Evolutionary conservation across 305 asterid species (phyloP).

Genomic region (Solanum hybrid): DNA sequence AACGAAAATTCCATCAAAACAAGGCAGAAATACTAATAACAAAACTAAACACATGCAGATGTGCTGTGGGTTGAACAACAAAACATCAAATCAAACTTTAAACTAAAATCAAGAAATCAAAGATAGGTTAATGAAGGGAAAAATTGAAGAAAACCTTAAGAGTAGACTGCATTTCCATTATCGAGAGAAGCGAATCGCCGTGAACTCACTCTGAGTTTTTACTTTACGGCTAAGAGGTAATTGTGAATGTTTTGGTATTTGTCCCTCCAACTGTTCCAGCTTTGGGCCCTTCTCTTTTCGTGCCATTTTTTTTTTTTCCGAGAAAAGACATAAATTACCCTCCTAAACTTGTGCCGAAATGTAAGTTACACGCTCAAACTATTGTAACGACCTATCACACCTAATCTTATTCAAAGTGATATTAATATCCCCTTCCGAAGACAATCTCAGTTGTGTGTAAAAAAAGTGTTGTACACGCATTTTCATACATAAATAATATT

Average conservation of each 20-base stretch:
- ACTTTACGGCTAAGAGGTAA: background rate
- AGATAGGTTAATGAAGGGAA: background rate
- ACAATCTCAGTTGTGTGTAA: too few species aligned
- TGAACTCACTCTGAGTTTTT: background rate
- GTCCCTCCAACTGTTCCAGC: background rate
- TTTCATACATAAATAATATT: too few species aligned
- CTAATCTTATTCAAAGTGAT: too few species aligned
- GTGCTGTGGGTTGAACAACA: background rate
- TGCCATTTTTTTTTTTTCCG: background rate
- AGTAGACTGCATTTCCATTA: conserved; percentile 35
- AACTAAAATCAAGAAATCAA: background rate
- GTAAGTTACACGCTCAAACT: background rate
- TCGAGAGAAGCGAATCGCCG: background rate
- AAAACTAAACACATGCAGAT: background rate
- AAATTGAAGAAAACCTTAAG: conserved; percentile 38
- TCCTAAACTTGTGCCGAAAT: background rate
- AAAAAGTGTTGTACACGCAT: too few species aligned
- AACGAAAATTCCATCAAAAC: background rate
- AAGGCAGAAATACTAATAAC: background rate
- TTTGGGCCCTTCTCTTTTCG: background rate
- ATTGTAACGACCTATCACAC: too few species aligned
- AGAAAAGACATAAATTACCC: background rate
- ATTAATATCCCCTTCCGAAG: too few species aligned
- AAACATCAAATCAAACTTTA: background rate
- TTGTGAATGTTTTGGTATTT: background rate